These are phyloP conservation scores for Paspalum notatum DNA, from an alignment of 176 grass and related monocot genomes.

Conservation along the genomic window DNA sequence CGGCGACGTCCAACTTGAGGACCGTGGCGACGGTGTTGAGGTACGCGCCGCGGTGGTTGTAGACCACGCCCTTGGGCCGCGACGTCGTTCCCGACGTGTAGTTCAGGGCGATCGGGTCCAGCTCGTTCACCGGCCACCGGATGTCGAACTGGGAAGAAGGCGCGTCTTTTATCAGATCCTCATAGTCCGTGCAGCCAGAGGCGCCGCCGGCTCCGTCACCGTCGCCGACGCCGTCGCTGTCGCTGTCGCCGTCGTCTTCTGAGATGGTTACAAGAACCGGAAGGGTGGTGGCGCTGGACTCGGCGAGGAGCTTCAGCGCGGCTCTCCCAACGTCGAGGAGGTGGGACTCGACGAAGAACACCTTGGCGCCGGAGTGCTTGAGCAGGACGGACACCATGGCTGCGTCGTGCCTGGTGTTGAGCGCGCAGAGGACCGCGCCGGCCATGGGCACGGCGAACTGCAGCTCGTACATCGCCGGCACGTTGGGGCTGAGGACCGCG, in stretches of 20 bases:
- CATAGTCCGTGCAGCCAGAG: background rate
- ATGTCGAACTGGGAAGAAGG: conserved; percentile 8
- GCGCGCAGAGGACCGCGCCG: conserved; percentile 45
- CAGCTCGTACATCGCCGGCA: conserved; percentile 53
- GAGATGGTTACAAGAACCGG: background rate
- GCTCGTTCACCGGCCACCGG: conserved; percentile 40
- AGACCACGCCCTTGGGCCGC: conserved; percentile 45
- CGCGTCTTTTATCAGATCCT: background rate
- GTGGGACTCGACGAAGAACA: conserved; percentile 53
- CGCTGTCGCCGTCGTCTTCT: background rate
- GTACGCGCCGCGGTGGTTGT: conserved; percentile 55
- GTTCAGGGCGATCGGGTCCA: conserved; percentile 43
- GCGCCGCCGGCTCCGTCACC: no score
- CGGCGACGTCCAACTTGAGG: conserved; percentile 42
- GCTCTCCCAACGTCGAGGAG: conserved; percentile 32
- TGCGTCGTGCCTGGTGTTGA: conserved; percentile 43
- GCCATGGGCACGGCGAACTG: conserved; percentile 61
- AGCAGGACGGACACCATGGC: conserved; percentile 35
- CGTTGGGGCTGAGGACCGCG: conserved; percentile 41
- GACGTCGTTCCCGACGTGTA: conserved; percentile 60
- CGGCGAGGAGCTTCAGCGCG: conserved; percentile 4
- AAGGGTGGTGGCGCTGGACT: background rate
- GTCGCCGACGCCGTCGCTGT: no score
- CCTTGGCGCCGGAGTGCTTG: conserved; percentile 51
- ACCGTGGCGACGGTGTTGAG: conserved; percentile 52